Base-by-base conservation (phyloP, 352 stramenopile species). In the Saprolegnia diclina region DNA sequence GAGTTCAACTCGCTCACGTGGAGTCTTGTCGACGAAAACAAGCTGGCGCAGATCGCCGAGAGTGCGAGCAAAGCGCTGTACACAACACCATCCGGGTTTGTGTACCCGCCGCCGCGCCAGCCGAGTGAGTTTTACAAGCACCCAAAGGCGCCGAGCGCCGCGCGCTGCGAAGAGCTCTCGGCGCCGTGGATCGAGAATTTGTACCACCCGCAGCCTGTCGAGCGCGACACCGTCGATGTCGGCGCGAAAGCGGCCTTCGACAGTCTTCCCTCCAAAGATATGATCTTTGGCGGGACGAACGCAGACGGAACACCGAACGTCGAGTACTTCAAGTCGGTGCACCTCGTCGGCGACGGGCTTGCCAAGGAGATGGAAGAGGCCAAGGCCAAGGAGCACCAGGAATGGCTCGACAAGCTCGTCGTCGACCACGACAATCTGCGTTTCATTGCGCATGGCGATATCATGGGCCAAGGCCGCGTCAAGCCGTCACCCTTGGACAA, bases 1-100 rank as follows among this genome's bases (percentile, higher is more conserved):
- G 84, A 97, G 14, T 97, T 95, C 74, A 82, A 96, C 65, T 95
- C 85, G 42, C 83, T 91, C 57, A 87, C 84, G 11, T 65, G 95
- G 32, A 92, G 85, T 38, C 76, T 94, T 46, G 80, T 95, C 7
- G 89, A 96, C 22, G 75, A 80, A 2, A 79, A 88, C 18, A 82
- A 83, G 16, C 68, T 88, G 24, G 77, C 72, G 2, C 77, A 82
- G 45, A 79, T 73, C 5, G 79, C 89, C 42, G 77, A 87, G 67
- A 73, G 72, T 3, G 75, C 81, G 7, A 53, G 67, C 0, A 79
- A 77, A 46, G 80, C 78, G 32, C 77, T 82, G 50, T 96, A 87
- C 83, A 96, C 90, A 0, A 97, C 91, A 0, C 73, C 83, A 45
- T 75, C 83, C 13, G 91, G 91, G 0, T 97, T 97, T 54, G 73